Evolutionary conservation across 179 eudicot species (phyloP), one percentile per base, ranked within the genome.

Genomic region (Beta corolliflora): DNA sequence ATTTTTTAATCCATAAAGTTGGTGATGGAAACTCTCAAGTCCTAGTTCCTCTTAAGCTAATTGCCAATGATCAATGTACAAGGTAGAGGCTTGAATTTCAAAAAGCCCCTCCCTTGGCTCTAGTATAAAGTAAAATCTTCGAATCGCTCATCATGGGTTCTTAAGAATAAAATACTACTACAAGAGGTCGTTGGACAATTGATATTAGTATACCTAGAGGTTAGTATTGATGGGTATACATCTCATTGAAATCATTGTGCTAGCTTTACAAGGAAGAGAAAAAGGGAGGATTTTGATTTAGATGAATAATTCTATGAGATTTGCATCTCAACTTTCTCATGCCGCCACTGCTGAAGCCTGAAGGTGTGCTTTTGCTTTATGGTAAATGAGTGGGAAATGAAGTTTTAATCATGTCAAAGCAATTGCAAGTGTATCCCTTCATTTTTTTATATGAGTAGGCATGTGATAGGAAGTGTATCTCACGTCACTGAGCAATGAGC

Each of bases 241-340:
- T 82, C 60, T 58, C 53, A 46, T 59, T 70, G 64, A 19, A 75
- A 81, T 69, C 63, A 77, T 29, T 70, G 29, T 60, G 77, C 77
- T 82, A 70, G 60, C 80, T 77, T 77, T 82, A 76, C 76, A 25
- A 70, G 1, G 21, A 68, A 55, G 77, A 15, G 50, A 11, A 66
- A 21, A 81, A 29, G 71, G 68, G 60, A 75, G 71, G 44, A 69
- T 59, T 69, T 71, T 81, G 84, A 76, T 76, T 76, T 68, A 64
- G 80, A 59, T 68, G 76, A 76, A 76, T 69, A 63, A 69, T 76
- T 76, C 53, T 76, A 66, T 58, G 36, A 55, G 83, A 76, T 81
- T 68, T 81, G 41, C 67, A 44, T 73, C 68, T 44, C 59, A 44
- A 68, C 76, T 81, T 81, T 75, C 41, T 68, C 60, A 45, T 15